A percentile compares a stretch with the other conserved stretches of the same genome.
These are phyloP conservation scores for Cladosporium sphaerospermum DNA, from an alignment of 2,329 filamentous ascomycete genomes.

Conservation along the genomic window DNA sequence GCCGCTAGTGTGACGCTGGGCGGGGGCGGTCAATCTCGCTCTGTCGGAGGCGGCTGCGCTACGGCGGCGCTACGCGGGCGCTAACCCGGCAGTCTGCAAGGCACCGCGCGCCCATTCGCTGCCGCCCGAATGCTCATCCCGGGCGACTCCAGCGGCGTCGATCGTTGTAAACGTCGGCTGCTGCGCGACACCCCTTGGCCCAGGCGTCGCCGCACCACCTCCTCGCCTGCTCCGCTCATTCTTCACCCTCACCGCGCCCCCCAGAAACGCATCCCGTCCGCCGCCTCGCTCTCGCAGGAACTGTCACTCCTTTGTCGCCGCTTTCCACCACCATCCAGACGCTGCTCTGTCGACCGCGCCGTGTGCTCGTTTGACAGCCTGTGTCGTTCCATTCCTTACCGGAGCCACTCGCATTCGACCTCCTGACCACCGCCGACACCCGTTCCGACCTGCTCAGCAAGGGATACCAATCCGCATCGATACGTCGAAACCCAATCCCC, in stretches of 20 bases:
- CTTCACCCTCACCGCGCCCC: slow-evolving; percentile 9
- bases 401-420: neutral
- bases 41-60: too few species aligned
- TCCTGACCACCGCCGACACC: neutral
- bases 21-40: too few species aligned
- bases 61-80: neutral
- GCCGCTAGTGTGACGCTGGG: too few species aligned
- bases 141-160: neutral
- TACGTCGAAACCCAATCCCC: neutral
- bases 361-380: slow-evolving; percentile 6
- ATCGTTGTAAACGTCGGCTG: slow-evolving; percentile 9
- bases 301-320: slow-evolving; percentile 7
- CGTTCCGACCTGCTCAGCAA: neutral
- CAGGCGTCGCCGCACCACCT: neutral
- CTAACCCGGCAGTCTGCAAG: neutral
- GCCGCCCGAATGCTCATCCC: neutral
- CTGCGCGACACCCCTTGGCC: slow-evolving; percentile 6
- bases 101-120: neutral
- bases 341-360: slow-evolving; percentile 3
- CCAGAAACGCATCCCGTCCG: slow-evolving; percentile 1
- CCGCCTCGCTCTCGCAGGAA: neutral
- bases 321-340: slow-evolving; percentile 2
- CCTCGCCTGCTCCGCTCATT: neutral
- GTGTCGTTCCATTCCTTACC: slow-evolving; percentile 10
- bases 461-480: neutral